Conservation (phyloP, 257 asterid species). For the Lycium ferocissimum region DNA sequence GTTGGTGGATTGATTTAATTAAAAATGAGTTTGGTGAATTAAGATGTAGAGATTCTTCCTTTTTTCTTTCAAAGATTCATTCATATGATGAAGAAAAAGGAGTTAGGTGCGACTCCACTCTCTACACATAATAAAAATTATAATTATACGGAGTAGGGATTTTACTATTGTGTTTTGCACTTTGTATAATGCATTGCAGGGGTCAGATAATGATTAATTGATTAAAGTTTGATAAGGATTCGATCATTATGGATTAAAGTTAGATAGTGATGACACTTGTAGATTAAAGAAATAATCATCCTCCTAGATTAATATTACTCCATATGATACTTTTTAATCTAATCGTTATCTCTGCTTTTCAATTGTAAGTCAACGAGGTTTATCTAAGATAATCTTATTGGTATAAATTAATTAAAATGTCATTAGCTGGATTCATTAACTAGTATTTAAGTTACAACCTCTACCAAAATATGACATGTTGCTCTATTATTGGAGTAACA, state of each 20-base stretch:
- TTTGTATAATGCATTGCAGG: no score
- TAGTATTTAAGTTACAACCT: neutral
- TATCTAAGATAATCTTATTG: neutral
- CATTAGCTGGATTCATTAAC: constrained; percentile 17
- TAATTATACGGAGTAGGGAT: no score
- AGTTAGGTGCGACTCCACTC: no score
- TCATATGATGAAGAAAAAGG: no score
- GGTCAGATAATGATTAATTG: neutral
- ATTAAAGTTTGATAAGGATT: neutral
- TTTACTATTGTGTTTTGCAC: no score
- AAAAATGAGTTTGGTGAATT: no score
- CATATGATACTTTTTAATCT: neutral
- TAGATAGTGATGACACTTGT: neutral
- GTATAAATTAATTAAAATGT: neutral
- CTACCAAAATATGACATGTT: neutral
- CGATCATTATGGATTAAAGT: neutral
- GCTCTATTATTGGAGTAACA: neutral
- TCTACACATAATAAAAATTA: no score
- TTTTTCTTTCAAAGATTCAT: no score
- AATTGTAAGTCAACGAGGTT: neutral
- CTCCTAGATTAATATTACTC: neutral
- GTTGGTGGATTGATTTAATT: no score
- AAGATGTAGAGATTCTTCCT: no score
- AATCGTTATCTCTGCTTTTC: neutral
- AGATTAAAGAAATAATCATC: neutral